Evolutionary conservation across 495 filamentous ascomycete genomes (phyloP), one percentile per base, ranked within the genome.

Genomic region (Xylaria bambusicola): DNA sequence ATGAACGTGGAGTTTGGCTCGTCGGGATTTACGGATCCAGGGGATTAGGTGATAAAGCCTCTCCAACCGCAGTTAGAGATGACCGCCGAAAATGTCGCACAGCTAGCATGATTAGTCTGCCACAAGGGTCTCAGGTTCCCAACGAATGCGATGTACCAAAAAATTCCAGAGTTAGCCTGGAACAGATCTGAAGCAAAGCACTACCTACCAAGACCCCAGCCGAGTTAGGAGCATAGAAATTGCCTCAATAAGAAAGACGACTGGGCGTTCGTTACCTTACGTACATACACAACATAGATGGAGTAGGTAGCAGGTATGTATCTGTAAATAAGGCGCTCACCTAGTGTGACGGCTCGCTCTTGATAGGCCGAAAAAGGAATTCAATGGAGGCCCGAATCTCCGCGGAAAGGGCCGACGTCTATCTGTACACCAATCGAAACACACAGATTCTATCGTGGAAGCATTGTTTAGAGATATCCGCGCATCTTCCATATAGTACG

Each of bases 191-290:
- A 56, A 33, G 56, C 33, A 50, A 5, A 41, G n/a, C 20, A 29
- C 42, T 20, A 12, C 23, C 15, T 53, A 15, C 31, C 40, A 45
- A 21, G n/a, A n/a, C n/a, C 24, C 54, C 20, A n/a, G 13, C 15
- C 21, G 33, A 40, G 26, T 21, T 29, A 15, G 18, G 53, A 48
- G 55, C 8, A 48, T 49, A 51, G 35, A 44, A 51, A 51, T 58
- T 58, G 56, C 56, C 56, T 51, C 56, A 51, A 58, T 58, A 23
- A 51, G 46, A 50, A 50, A 50, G 23, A 48, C 24, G 35, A 24
- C 36, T 60, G 49, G 9, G 6, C 18, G 18, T 26, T 31, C 2
- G 23, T 15, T 21, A 20, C 55, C n/a, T n/a, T n/a, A n/a, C n/a
- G n/a, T n/a, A n/a, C n/a, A n/a, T n/a, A n/a, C n/a, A n/a, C n/a